Base-by-base conservation (phyloP, 306 rosid species). In the Fragaria vesca region DNA sequence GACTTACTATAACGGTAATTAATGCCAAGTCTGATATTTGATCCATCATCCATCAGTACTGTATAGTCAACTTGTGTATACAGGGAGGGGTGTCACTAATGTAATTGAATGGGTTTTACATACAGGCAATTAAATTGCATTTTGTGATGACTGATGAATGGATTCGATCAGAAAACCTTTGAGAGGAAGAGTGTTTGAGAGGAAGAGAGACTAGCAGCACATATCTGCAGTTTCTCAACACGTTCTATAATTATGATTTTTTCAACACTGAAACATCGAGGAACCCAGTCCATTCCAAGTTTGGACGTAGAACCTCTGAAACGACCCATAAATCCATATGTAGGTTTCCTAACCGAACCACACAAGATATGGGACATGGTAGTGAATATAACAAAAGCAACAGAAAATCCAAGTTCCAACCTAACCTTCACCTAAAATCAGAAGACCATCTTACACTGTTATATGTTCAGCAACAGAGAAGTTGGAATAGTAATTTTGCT, bases 271-370 rank as follows among this genome's bases (percentile, higher is more conserved):
- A 95, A 28, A 30, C 87, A 84, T 92, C 96, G 61, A 91, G 87
- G 84, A 92, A 95, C 73, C 94, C 93, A 65, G 98, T 95, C 86
- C 76, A 87, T 81, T 91, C 90, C 83, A 95, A 85, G 80, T 95
- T 92, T 60, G 96, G 97, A 63, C 87, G 87, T 69, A 95, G 82
- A 75, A 95, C 96, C 79, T 92, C 87, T 36, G 98, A 87, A 66
- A 92, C 82, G 62, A 95, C 97, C 98, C 98, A 95, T 63, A 97
- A 97, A 86, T 92, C 98, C 15, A 21, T 17, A n/a, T 21, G 48
- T 32, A 77, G 63, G 76, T 73, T 73, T 34, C 24, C 21, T 24
- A 47, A 11, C 24, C 50, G 17, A 40, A 32, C 12, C 12, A 48
- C 52, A 30, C 71, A 65, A 73, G 50, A 26, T 3, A 73, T 38